Evolutionary conservation across 441 rosid species (phyloP).

Genomic region (Macaranga tanarius): DNA sequence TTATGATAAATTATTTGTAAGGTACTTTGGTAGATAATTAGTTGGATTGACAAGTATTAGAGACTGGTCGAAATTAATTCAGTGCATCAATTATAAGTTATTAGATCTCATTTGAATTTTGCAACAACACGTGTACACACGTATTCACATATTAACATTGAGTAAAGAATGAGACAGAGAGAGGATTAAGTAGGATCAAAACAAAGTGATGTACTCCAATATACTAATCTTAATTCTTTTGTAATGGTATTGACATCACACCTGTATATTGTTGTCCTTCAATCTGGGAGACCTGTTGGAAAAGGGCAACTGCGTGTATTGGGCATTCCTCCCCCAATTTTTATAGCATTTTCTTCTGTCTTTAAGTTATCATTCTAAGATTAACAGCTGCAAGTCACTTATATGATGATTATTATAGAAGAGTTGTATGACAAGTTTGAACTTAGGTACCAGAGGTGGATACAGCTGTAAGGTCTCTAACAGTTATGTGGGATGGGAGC

Average conservation of each 20-base stretch:
- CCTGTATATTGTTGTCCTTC: not conserved
- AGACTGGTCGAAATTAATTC: not conserved
- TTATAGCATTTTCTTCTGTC: not conserved
- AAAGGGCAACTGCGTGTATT: not conserved
- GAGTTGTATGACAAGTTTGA: conserved; percentile 8
- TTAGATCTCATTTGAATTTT: not conserved
- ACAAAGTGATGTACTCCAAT: not conserved
- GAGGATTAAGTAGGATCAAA: not conserved
- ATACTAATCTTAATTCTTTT: not conserved
- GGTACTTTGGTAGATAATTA: not conserved
- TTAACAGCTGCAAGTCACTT: not conserved
- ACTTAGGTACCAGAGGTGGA: conserved; percentile 91
- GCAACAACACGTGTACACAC: not conserved
- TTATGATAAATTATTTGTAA: not conserved
- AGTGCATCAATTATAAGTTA: not conserved
- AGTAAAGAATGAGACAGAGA: no score
- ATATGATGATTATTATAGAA: not conserved
- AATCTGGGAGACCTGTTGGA: not conserved
- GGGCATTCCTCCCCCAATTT: not conserved
- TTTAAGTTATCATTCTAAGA: not conserved
- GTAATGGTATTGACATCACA: not conserved
- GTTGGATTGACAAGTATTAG: not conserved
- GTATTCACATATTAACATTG: not conserved
- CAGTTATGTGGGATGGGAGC: conserved; percentile 96
- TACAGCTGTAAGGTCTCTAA: conserved; percentile 82